These are phyloP conservation scores for Hygrocybe coccinea DNA, from an alignment of 768 basidiomycete genomes.

Conservation along the genomic window DNA sequence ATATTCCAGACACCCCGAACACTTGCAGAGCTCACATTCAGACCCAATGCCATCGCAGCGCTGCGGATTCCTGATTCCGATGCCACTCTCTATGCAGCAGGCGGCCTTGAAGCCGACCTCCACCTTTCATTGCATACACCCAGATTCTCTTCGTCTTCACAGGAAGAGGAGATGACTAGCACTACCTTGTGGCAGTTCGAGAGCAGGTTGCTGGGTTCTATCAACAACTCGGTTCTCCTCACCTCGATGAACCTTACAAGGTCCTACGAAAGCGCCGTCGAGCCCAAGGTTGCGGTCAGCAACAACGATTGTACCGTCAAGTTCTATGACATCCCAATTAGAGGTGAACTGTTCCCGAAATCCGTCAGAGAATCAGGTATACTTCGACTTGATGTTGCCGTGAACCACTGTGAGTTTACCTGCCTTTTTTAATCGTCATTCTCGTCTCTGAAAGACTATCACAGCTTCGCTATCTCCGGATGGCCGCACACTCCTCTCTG, in stretches of 20 bases:
- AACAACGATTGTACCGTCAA: conserved; percentile 83
- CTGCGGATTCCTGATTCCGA: conserved; percentile 41
- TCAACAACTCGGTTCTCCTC: conserved; percentile 80
- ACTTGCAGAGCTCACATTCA: conserved; percentile 47
- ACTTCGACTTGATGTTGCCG: conserved; percentile 58
- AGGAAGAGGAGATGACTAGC: not conserved
- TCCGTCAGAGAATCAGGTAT: conserved; percentile 47
- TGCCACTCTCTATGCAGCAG: conserved; percentile 53
- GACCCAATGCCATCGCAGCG: conserved; percentile 52
- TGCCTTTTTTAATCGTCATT: conserved; percentile 1
- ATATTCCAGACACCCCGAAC: conserved; percentile 33
- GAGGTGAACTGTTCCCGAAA: conserved; percentile 39
- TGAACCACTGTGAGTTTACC: conserved; percentile 69
- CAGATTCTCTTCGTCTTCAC: conserved; percentile 10
- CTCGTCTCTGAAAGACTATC: conserved; percentile 8
- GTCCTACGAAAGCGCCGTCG: conserved; percentile 58
- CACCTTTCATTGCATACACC: conserved; percentile 48
- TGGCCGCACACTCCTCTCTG: conserved; percentile 78
- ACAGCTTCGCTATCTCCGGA: conserved; percentile 88
- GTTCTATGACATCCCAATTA: conserved; percentile 69
- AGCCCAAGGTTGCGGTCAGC: conserved; percentile 75
- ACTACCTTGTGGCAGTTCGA: conserved; percentile 50
- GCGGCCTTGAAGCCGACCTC: conserved; percentile 63
- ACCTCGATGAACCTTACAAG: conserved; percentile 54
- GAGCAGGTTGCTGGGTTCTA: conserved; percentile 54